Base-by-base conservation (phyloP, 2,329 filamentous ascomycete species). In the Westerdykella aurantiaca region DNA sequence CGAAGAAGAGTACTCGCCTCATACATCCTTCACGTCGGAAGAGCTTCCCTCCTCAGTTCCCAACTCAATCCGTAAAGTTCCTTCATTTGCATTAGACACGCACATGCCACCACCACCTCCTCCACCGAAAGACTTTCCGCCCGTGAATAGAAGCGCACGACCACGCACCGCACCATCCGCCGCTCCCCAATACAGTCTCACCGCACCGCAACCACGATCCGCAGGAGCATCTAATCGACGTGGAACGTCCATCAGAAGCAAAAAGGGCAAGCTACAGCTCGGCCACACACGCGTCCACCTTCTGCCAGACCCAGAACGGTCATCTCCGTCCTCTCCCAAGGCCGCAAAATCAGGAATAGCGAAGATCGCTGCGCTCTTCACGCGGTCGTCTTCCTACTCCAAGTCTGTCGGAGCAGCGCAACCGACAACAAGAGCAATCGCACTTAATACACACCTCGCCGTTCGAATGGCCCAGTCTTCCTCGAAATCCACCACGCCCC, bases 231-330 rank as follows among this genome's bases (percentile, higher is more conserved):
- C 31, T 13, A 34, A 39, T 21, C 37, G 41, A 23, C 47, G 44
- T 6, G 46, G 43, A 7, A 45, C 49, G n/a, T 44, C 49, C 1
- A 41, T 44, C 34, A 39, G 33, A 31, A 23, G 44, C 14, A 39
- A 45, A 16, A 18, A 43, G 14, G 37, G 29, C 17, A 22, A 25
- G 4, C 25, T 43, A 2, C 39, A 29, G 33, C 23, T 37, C 22
- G 34, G 39, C 14, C 43, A 38, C 31, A 48, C 43, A 13, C 29
- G 40, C 12, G 18, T 42, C 9, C 48, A 44, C 33, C 16, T 45
- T 6, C 38, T 42, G 9, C 45, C 42, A 6, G 34, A 23, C 3
- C 25, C 25, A 12, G 25, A 29, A 12, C 38, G 44, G n/a, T 16
- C 23, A 12, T 16, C 37, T 38, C 21, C 33, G 6, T 43, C 34